Evolutionary conservation across 2,329 filamentous ascomycete species (phyloP), one percentile per base, ranked within the genome.

Genomic region (Colletotrichum sp.): DNA sequence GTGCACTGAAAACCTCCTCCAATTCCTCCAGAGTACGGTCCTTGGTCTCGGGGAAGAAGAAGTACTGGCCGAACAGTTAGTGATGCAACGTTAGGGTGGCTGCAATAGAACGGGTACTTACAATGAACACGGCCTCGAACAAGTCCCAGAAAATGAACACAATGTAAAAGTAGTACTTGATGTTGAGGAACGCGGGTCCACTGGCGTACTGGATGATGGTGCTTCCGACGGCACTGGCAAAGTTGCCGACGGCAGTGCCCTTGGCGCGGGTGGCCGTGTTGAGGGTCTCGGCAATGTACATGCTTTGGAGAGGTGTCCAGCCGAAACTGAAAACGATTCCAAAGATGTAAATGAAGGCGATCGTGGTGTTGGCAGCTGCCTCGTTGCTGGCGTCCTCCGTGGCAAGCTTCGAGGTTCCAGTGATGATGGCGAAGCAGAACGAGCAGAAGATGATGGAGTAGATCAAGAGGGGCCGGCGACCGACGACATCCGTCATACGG

Each of bases 391-490:
- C 81, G 24, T 86, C 78, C 10, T 86, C 85, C 1, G 82, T 81
- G 1, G 86, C 83, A 32, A 87, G 64, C 78, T 89, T 89, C 77
- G 85, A 86, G 0, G 87, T 89, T 3, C 87, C 87, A 0, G 87
- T 89, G 67, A 90, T 86, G 78, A 88, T 82, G 43, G 86, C 87
- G 65, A 90, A 89, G 79, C 87, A 89, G 75, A 83, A 78, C 0
- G 86, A 87, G 67, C 84, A 85, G 77, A 86, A 88, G 13, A 88
- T 80, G 55, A 87, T 88, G 6, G 86, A 85, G 80, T 85, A 86
- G 5, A 91, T 81, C 14, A 91, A 81, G 9, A 91, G 82, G 0
- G 89, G 89, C 4, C 92, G 89, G 48, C 92, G 90, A n/a, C 91
- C 90, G 7, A 92, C 75, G 2, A 86, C 86, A 52, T 92, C 91